Base-by-base conservation (phyloP, 1,284 basidiomycete genomes). In the Ceraceosorus bombacis region DNA sequence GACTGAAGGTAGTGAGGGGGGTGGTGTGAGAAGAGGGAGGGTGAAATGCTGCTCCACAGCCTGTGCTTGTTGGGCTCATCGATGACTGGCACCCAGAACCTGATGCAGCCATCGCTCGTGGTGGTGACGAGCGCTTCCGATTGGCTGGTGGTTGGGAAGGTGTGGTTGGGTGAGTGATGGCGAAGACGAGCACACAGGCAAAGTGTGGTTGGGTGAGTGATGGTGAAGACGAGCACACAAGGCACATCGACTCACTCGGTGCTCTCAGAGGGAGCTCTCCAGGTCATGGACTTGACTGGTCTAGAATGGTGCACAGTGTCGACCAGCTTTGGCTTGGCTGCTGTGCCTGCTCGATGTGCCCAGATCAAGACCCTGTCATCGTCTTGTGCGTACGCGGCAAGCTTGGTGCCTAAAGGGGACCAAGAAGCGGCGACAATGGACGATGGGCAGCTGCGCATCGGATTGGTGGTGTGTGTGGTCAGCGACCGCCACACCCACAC, bases 1-100 rank as follows among this genome's bases (percentile, higher is more conserved):
- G 43, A 10, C 15, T 10, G 10, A 15, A 46, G 43, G 43, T 46
- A 46, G 10, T 10, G 15, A 10, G 43, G 43, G 2, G 9, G 2
- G 43, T 10, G 10, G 43, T 15, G 10, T 46, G 10, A 10, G 10
- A 46, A 10, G 43, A 37, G 7, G 8, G n/a, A 36, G 15, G 46
- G 41, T 17, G 39, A 46, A 37, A 59, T 46, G 10, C 53, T 49
- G 7, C 53, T 27, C 58, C 58, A 59, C 37, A 59, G 58, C 5
- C 41, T 48, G 7, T 49, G 50, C 17, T 48, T 40, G 12, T 38
- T 38, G 17, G 58, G 58, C 41, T 55, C 39, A 53, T 59, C 58
- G 41, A 59, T 54, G 15, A 59, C 58, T 5, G 58, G 41, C 10
- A 49, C 54, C 57, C 57, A 58, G 10, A 58, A 37, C 3, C 54